phyloP scores from a whole-genome alignment of 2,329 filamentous ascomycete genomes.

The Trichoderma cornu-damae region DNA sequence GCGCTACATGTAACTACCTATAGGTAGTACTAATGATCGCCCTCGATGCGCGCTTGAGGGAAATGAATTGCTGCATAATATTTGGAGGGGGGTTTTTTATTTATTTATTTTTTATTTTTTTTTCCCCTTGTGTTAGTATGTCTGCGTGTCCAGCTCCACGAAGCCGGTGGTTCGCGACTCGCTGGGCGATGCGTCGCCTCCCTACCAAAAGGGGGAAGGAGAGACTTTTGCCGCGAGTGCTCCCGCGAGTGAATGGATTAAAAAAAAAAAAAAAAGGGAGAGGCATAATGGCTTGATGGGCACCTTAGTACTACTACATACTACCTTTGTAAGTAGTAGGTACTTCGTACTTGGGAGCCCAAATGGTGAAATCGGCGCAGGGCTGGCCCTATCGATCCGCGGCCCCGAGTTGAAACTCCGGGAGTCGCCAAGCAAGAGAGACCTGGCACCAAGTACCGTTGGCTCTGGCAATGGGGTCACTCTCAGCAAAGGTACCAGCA shows the following conservation, averaged over 20 bases:
- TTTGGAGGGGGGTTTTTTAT: no score
- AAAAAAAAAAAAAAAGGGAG: not conserved
- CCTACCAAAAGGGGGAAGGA: not conserved
- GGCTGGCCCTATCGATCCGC: not conserved
- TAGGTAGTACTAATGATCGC: no score
- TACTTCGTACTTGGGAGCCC: not conserved
- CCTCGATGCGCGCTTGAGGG: slow-evolving; percentile 10
- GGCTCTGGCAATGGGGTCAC: not conserved
- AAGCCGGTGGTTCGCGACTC: no score
- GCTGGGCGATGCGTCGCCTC: not conserved
- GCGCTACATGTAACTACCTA: no score
- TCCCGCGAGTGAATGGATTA: not conserved
- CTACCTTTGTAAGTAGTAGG: no score
- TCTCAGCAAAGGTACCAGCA: not conserved
- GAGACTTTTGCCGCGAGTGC: not conserved
- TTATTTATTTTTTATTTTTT: no score
- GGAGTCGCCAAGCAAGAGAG: no score
- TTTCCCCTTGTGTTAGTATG: no score
- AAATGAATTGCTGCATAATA: slow-evolving; percentile 18
- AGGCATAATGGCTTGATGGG: not conserved
- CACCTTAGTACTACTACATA: no score
- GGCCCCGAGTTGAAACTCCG: not conserved
- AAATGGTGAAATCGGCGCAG: not conserved
- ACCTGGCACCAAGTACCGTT: no score
- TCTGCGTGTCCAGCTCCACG: no score